phyloP scores from a whole-genome alignment of 345 rosid species.

The Boechera retrofracta region DNA sequence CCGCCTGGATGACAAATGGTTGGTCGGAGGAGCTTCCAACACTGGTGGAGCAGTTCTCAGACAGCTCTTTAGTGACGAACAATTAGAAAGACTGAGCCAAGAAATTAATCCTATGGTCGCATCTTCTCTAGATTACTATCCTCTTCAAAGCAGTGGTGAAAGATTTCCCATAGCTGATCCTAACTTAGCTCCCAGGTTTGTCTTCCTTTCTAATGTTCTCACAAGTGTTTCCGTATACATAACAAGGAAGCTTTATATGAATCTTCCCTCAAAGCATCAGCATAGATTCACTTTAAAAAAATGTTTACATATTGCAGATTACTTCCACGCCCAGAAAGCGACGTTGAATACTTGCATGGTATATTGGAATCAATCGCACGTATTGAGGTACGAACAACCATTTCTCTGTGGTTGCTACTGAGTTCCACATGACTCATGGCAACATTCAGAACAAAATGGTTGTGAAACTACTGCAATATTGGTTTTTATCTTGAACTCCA shows the following conservation, averaged over 20 bases:
- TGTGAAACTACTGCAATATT: not conserved
- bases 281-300: not conserved
- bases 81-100: constrained; percentile 67
- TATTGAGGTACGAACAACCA: constrained; percentile 64
- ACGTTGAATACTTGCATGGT: constrained; percentile 86
- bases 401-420: constrained; percentile 2
- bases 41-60: constrained; percentile 96
- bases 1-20: constrained; percentile 95
- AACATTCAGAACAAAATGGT: not conserved
- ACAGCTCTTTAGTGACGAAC: constrained; percentile 75
- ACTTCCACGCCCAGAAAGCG: constrained; percentile 79
- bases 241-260: not conserved
- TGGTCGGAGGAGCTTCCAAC: constrained; percentile 98
- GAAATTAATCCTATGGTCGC: constrained; percentile 66
- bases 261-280: not conserved
- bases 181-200: constrained; percentile 76
- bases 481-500: not conserved
- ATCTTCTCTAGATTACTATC: constrained; percentile 85
- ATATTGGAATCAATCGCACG: constrained; percentile 89
- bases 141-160: constrained; percentile 72
- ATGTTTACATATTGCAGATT: constrained; percentile 54
- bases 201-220: constrained; percentile 20
- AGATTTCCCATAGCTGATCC: constrained; percentile 94
- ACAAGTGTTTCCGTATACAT: not conserved
- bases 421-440: constrained; percentile 9